phyloP scores from a whole-genome alignment of 225 moss, liverwort and hornwort species.

The Bryum argenteum region DNA sequence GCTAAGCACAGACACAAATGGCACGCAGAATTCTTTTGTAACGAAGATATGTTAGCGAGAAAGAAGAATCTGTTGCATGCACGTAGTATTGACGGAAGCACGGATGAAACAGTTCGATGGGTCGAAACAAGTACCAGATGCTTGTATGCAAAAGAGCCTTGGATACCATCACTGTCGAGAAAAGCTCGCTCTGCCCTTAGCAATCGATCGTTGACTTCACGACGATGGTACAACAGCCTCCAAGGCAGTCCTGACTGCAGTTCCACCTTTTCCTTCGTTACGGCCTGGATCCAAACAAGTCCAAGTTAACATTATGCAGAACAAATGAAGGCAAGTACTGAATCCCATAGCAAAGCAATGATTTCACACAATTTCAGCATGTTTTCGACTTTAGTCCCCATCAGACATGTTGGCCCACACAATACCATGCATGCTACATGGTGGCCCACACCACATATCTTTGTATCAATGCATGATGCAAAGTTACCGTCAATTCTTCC shows the following conservation, averaged over 20 bases:
- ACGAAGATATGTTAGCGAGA: neutral
- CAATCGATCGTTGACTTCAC: slow-evolving; percentile 58
- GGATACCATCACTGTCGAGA: slow-evolving; percentile 52
- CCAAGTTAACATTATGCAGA: neutral
- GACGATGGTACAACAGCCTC: slow-evolving; percentile 37
- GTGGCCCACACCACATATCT: neutral
- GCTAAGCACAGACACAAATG: neutral
- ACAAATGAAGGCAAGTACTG: slow-evolving; percentile 12
- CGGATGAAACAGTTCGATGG: neutral
- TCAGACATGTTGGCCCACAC: no score
- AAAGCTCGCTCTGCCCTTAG: slow-evolving; percentile 61
- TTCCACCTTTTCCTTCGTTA: slow-evolving; percentile 31
- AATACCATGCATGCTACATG: no score
- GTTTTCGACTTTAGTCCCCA: no score
- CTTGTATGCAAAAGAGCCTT: slow-evolving; percentile 52
- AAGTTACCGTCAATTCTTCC: slow-evolving; percentile 45
- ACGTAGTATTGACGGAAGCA: neutral
- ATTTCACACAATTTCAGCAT: neutral
- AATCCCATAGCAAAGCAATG: neutral
- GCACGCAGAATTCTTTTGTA: neutral
- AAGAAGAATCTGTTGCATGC: neutral
- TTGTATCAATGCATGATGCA: slow-evolving; percentile 4
- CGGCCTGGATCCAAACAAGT: slow-evolving; percentile 27
- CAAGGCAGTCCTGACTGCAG: slow-evolving; percentile 28
- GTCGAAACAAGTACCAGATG: slow-evolving; percentile 52